phyloP scores from a whole-genome alignment of 805 yeast genomes.

The Ogataea chonburiensis region DNA sequence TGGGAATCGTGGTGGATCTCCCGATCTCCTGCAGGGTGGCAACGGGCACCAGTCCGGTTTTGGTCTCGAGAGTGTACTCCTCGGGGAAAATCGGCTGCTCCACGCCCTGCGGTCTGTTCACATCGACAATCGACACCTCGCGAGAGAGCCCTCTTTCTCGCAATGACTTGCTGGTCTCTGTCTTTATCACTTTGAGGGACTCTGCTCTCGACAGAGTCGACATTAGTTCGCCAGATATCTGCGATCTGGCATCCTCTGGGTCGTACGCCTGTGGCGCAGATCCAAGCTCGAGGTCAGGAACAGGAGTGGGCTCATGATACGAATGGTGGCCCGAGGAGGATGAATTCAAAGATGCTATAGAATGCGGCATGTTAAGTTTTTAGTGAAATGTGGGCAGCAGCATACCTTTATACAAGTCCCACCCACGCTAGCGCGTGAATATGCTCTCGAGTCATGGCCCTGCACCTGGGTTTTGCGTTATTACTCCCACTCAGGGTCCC shows the following conservation, averaged over 20 bases:
- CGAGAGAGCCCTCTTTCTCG: slow-evolving; percentile 59
- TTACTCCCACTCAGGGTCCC: slow-evolving; percentile 11
- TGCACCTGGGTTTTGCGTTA: too few species aligned
- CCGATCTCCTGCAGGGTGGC: slow-evolving; percentile 68
- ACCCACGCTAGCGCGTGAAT: slow-evolving; percentile 9
- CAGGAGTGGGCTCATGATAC: slow-evolving; percentile 3
- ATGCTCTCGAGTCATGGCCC: too few species aligned
- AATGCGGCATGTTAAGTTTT: slow-evolving; percentile 14
- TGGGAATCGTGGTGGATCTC: slow-evolving; percentile 37
- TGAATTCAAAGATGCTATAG: slow-evolving; percentile 20
- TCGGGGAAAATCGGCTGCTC: slow-evolving; percentile 83
- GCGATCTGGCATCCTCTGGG: slow-evolving; percentile 50
- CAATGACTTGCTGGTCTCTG: slow-evolving; percentile 75
- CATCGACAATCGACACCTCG: slow-evolving; percentile 53
- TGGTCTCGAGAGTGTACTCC: slow-evolving; percentile 85
- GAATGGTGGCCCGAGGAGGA: slow-evolving; percentile 18
- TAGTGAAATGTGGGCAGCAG: neutral
- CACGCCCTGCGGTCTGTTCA: slow-evolving; percentile 52
- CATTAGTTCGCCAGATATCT: slow-evolving; percentile 35
- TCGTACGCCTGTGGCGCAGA: slow-evolving; percentile 39
- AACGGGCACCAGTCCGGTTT: slow-evolving; percentile 84
- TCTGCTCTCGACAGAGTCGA: slow-evolving; percentile 33
- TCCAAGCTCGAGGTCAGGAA: slow-evolving; percentile 19
- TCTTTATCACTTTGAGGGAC: slow-evolving; percentile 45
- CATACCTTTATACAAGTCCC: too few species aligned